Base-by-base conservation (phyloP, 2,329 filamentous ascomycete genomes). In the Ophiosphaerella herpotricha region DNA sequence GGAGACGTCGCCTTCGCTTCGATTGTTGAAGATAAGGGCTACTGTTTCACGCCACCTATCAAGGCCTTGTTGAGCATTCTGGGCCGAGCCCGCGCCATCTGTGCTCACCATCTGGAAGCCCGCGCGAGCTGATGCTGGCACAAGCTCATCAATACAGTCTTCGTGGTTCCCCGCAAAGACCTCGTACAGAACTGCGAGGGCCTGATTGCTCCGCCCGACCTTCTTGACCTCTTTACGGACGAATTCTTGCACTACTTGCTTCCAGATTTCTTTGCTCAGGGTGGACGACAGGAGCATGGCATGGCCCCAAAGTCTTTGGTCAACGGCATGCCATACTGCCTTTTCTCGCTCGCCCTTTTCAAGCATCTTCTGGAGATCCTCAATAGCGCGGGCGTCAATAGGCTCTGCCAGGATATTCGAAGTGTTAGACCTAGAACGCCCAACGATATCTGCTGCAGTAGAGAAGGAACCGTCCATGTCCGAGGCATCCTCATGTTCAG, bases 11-110 rank as follows among this genome's bases (percentile, higher is more conserved):
- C 90, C 87, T 2, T 82, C 75, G 55, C 89, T 96, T 53, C 94
- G 86, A 73, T 99, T 99, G 74, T 89, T 93, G 36, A 97, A 75
- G 23, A 97, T 84, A 51, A 99, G 78, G 2, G 87, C 85, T 34
- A 97, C 77, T 0, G 94, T 97, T 73, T 99, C 94, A 37, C 86
- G 86, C 94, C 94, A 99, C 71, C 91, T 91, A 64, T 97, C 90
- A 16, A 99, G 78, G 4, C 94, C 94, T 63, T 90, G 89, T 5
- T 93, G 79, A 0, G 87, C 86, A 70, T 94, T 91, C 57, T 85
- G 87, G 0, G 85, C 80, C 29, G 84, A 75, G 2, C 81, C 83
- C 7, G 80, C 75, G 6, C 83, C 78, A 49, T 85, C 80, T 3
- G 84, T 81, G 55, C 88, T 92, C 58, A 99, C 82, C 76, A 99